These are phyloP conservation scores for Cicer pinnatifidum DNA, from an alignment of 306 rosid species.

Conservation along the genomic window DNA sequence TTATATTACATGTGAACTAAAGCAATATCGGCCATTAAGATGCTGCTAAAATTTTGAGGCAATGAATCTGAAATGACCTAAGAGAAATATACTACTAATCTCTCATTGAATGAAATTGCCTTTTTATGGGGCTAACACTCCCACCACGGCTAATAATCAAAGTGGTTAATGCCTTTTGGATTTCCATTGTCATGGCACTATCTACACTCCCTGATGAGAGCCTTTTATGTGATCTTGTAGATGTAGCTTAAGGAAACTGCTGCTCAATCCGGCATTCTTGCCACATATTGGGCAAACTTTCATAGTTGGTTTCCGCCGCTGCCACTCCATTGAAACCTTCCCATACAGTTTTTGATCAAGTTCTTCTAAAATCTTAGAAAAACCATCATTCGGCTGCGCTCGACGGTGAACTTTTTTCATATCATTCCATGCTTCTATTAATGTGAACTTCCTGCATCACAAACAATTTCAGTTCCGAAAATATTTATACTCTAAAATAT, in stretches of 20 bases:
- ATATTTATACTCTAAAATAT: background rate
- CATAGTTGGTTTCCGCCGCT: constrained; percentile 73
- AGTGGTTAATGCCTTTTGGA: constrained; percentile 70
- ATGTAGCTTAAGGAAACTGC: constrained; percentile 90
- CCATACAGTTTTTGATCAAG: constrained; percentile 75
- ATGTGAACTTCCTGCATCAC: constrained; percentile 68
- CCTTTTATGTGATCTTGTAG: constrained; percentile 84
- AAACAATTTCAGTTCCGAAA: constrained; percentile 32
- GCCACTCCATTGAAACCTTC: constrained; percentile 91
- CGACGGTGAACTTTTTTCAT: constrained; percentile 81
- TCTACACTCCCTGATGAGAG: constrained; percentile 93
- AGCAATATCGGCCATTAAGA: background rate
- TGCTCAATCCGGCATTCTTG: constrained; percentile 84
- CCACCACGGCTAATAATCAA: constrained; percentile 70
- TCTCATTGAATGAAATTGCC: constrained; percentile 53
- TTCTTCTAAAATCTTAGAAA: constrained; percentile 66
- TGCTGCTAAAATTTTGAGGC: background rate
- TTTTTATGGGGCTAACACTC: constrained; percentile 68
- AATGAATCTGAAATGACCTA: background rate
- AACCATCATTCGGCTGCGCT: constrained; percentile 93
- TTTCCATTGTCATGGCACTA: constrained; percentile 96
- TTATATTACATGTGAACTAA: too few species aligned
- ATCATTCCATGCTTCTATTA: constrained; percentile 77
- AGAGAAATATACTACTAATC: constrained; percentile 42
- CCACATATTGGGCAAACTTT: constrained; percentile 90